A percentile compares a stretch with the other conserved stretches of the same genome.
Evolutionary conservation across 1,284 basidiomycete genomes (phyloP).

Genomic region (Farysia itapuensis): DNA sequence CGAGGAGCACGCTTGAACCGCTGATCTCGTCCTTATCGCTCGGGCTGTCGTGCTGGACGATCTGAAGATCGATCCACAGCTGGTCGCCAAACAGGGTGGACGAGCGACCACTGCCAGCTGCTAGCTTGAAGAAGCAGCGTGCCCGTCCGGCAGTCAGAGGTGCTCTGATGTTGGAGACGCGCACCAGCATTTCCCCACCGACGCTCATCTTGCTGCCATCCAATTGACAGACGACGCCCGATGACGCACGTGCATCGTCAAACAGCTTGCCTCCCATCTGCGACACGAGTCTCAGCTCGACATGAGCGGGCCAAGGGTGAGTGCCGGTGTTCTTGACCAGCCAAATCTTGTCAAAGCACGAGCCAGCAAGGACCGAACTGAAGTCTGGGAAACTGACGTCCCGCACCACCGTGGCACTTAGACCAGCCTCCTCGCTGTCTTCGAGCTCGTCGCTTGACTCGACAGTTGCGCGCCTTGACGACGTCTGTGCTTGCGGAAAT

Average conservation of each 20-base stretch:
- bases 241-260: conserved; percentile 20
- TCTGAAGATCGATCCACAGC: conserved; percentile 66
- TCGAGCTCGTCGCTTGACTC: not conserved
- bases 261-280: conserved; percentile 71
- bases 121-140: conserved; percentile 74
- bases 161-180: conserved; percentile 74
- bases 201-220: conserved; percentile 66
- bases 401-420: conserved; percentile 68
- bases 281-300: conserved; percentile 63
- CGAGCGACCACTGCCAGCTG: conserved; percentile 61
- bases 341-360: conserved; percentile 81
- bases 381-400: conserved; percentile 75
- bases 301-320: conserved; percentile 67
- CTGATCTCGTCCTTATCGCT: not conserved
- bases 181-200: conserved; percentile 69
- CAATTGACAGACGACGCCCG: conserved; percentile 2
- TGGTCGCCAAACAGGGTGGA: conserved; percentile 69
- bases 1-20: not conserved
- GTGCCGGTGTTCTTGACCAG: conserved; percentile 69
- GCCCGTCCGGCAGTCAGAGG: conserved; percentile 73
- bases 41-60: too few relatives aligned
- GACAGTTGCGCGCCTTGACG: too few relatives aligned
- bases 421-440: conserved; percentile 4
- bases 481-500: too few relatives aligned
- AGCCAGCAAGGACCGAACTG: conserved; percentile 76